Percentiles rank a stretch among this genome's conserved stretches.
Conservation (phyloP, 257 asterid species). For the Nicotiana noctiflora region DNA sequence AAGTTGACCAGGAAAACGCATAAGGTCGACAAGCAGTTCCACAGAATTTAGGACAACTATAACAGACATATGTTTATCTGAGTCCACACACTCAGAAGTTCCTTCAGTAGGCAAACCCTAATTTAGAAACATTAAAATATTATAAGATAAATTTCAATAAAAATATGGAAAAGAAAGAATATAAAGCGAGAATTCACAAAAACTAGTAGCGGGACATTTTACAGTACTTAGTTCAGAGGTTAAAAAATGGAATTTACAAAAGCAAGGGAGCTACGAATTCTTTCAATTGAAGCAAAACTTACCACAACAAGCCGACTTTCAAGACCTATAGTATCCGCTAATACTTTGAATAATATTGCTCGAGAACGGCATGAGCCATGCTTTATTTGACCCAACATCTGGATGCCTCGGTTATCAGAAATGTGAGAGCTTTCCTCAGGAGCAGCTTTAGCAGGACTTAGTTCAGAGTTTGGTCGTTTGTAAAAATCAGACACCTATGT, state of each 20-base stretch:
- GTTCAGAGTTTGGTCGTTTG: conserved; percentile 73
- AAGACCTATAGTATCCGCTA: conserved; percentile 96
- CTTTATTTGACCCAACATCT: conserved; percentile 85
- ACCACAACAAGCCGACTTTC: conserved; percentile 92
- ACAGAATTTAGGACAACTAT: conserved; percentile 69
- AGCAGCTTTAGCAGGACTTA: conserved; percentile 61
- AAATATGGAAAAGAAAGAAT: conserved; percentile 13
- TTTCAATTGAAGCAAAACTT: conserved; percentile 23
- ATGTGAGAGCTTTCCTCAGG: conserved; percentile 56
- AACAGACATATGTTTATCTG: conserved; percentile 90
- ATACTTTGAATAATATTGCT: conserved; percentile 90
- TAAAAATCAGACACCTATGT: conserved; percentile 80
- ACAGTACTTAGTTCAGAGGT: background rate
- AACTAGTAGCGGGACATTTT: background rate
- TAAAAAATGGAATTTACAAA: background rate
- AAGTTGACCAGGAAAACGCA: conserved; percentile 92
- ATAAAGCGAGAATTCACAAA: conserved; percentile 3
- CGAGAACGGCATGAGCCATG: conserved; percentile 94
- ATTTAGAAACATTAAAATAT: conserved; percentile 15
- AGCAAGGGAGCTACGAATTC: background rate
- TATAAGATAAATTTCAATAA: conserved; percentile 4
- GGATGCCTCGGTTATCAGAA: conserved; percentile 63
- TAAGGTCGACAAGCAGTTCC: conserved; percentile 73
- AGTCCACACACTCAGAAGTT: conserved; percentile 71
- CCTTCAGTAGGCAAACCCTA: conserved; percentile 97